A percentile compares a stretch with the other conserved stretches of the same genome.
Conservation (phyloP, 306 rosid genomes). For the Potentilla sterilis region DNA sequence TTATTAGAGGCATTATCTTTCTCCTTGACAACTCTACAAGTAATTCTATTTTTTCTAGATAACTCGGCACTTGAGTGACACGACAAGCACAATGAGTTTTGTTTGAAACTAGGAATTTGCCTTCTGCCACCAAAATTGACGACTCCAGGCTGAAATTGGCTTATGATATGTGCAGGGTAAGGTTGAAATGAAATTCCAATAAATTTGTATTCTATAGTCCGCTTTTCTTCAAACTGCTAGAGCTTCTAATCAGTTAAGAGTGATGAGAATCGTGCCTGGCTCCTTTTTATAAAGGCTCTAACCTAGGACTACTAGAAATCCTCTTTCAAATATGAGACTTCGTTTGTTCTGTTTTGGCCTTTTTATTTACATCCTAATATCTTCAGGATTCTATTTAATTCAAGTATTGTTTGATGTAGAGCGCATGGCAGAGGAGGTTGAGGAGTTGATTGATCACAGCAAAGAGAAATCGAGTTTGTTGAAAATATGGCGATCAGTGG, state of each 20-base stretch:
- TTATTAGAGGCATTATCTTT: slow-evolving; percentile 34
- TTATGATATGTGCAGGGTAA: not conserved
- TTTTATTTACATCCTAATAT: not conserved
- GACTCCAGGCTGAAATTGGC: slow-evolving; percentile 39
- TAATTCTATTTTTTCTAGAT: slow-evolving; percentile 33
- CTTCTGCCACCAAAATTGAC: slow-evolving; percentile 24
- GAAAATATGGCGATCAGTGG: too few relatives aligned
- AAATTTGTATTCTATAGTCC: too few relatives aligned
- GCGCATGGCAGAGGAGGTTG: too few relatives aligned
- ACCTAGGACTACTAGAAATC: not conserved
- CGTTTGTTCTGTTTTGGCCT: not conserved
- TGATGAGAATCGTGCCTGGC: too few relatives aligned
- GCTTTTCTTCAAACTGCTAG: too few relatives aligned
- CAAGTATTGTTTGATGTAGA: too few relatives aligned
- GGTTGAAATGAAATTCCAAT: too few relatives aligned
- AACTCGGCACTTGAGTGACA: slow-evolving; percentile 15
- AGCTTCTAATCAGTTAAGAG: too few relatives aligned
- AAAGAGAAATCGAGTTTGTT: too few relatives aligned
- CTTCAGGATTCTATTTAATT: not conserved
- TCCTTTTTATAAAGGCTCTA: too few relatives aligned
- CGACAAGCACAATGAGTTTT: slow-evolving; percentile 26
- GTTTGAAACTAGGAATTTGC: slow-evolving; percentile 36
- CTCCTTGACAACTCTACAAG: slow-evolving; percentile 39
- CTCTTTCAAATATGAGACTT: not conserved
- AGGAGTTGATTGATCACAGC: too few relatives aligned